A percentile compares a stretch with the other conserved stretches of the same genome.
phyloP scores from a whole-genome alignment of 2,329 filamentous ascomycete genomes.

The Ceratocystis cacaofunesta region DNA sequence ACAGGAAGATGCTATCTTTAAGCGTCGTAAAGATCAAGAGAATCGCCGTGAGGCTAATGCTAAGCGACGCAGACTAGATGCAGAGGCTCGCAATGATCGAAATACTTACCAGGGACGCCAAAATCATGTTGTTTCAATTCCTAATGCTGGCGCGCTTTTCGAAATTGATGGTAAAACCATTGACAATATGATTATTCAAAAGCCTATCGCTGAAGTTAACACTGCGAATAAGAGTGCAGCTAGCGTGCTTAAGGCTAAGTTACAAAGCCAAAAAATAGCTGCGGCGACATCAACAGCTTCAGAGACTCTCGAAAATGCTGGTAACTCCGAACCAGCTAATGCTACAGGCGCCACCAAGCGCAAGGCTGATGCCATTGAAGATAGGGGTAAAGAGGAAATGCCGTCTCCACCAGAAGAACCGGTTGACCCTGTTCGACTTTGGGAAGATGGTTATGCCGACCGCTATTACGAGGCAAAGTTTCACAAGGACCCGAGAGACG shows the following conservation, averaged over 20 bases:
- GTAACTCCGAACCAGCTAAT: neutral
- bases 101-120: conserved; percentile 14
- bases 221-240: conserved; percentile 89
- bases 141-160: conserved; percentile 14
- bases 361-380: conserved; percentile 57
- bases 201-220: conserved; percentile 58
- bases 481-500: conserved; percentile 62
- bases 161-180: conserved; percentile 33
- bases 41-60: conserved; percentile 67
- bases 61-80: conserved; percentile 62
- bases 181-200: conserved; percentile 71
- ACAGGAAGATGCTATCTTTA: conserved; percentile 89
- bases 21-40: conserved; percentile 69
- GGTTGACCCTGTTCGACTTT: conserved; percentile 71
- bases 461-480: conserved; percentile 98
- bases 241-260: conserved; percentile 66
- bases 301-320: neutral
- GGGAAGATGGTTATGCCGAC: conserved; percentile 91
- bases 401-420: conserved; percentile 46
- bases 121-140: conserved; percentile 15
- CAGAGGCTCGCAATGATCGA: conserved; percentile 29
- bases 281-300: neutral
- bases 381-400: conserved; percentile 34
- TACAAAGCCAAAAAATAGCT: conserved; percentile 35
- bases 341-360: conserved; percentile 43